phyloP scores from a whole-genome alignment of 2,329 filamentous ascomycete genomes.

The Aureobasidium melanogenum region DNA sequence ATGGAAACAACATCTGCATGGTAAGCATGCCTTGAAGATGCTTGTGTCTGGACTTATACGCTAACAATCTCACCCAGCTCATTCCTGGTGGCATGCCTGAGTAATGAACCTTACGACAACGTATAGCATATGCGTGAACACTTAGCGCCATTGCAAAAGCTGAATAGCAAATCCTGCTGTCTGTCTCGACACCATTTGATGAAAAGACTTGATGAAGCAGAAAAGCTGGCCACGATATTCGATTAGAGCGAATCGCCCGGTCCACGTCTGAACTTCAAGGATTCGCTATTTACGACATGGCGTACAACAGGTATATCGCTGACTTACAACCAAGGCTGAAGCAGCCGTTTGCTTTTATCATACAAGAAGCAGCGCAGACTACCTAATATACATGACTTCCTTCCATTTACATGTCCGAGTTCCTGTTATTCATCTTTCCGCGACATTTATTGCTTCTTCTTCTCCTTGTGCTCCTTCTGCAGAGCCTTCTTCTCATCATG shows the following conservation, averaged over 20 bases:
- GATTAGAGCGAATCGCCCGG: not conserved
- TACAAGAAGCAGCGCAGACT: not conserved
- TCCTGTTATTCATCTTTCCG: not conserved
- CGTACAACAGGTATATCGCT: not conserved
- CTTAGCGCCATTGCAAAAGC: not conserved
- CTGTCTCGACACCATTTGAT: not conserved
- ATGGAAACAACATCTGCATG: constrained; percentile 99
- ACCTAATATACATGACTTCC: not conserved
- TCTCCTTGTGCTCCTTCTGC: constrained; percentile 28
- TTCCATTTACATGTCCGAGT: not conserved
- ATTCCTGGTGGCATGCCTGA: constrained; percentile 22
- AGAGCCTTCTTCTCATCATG: constrained; percentile 39
- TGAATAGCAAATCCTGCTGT: not conserved
- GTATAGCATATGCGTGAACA: not conserved
- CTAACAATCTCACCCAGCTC: constrained; percentile 13
- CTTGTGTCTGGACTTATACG: not conserved
- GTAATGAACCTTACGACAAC: constrained; percentile 10
- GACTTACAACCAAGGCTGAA: not conserved
- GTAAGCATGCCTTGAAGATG: constrained; percentile 41
- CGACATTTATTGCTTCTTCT: constrained; percentile 19
- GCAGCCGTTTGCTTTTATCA: not conserved
- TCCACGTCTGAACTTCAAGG: not conserved
- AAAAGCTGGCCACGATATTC: not conserved
- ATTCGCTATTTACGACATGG: not conserved
- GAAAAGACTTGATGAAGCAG: not conserved